Conservation (phyloP, 2,329 filamentous ascomycete species). For the Coleophoma cylindrospora region DNA sequence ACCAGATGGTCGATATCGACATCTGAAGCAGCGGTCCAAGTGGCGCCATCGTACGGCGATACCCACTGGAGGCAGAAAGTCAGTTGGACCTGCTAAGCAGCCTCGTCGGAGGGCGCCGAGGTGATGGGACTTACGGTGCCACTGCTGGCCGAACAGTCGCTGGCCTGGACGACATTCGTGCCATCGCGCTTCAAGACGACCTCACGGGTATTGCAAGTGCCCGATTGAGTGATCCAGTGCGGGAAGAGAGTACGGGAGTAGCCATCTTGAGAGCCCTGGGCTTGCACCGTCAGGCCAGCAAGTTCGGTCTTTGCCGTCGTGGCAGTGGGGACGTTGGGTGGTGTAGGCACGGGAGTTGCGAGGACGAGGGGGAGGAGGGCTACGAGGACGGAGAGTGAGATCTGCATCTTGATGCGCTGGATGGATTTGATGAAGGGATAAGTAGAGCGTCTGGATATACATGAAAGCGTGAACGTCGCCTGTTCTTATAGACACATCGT, state of each 20-base stretch:
- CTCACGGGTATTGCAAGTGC: slow-evolving; percentile 68
- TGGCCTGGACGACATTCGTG: slow-evolving; percentile 51
- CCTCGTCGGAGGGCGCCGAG: too few species aligned
- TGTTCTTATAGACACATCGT: too few species aligned
- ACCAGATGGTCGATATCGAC: slow-evolving; percentile 84
- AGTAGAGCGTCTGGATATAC: too few species aligned
- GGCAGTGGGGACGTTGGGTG: slow-evolving; percentile 58
- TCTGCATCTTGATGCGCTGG: slow-evolving; percentile 9
- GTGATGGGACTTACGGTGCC: slow-evolving; percentile 37
- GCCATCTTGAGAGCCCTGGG: slow-evolving; percentile 45
- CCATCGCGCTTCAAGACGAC: slow-evolving; percentile 72
- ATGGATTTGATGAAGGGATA: not conserved
- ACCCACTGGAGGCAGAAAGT: slow-evolving; percentile 41
- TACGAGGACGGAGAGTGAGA: slow-evolving; percentile 6
- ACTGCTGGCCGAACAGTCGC: slow-evolving; percentile 55
- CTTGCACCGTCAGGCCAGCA: slow-evolving; percentile 49
- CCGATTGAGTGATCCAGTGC: slow-evolving; percentile 60
- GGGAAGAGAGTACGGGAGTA: slow-evolving; percentile 68
- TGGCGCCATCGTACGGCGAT: slow-evolving; percentile 69
- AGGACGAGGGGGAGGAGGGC: slow-evolving; percentile 8
- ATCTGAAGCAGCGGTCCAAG: slow-evolving; percentile 63
- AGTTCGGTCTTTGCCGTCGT: slow-evolving; percentile 54
- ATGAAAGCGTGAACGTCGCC: not conserved
- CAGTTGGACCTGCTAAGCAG: not conserved
- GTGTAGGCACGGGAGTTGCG: slow-evolving; percentile 26